phyloP scores from a whole-genome alignment of 2,329 filamentous ascomycete genomes.

The Helminthosporium solani region DNA sequence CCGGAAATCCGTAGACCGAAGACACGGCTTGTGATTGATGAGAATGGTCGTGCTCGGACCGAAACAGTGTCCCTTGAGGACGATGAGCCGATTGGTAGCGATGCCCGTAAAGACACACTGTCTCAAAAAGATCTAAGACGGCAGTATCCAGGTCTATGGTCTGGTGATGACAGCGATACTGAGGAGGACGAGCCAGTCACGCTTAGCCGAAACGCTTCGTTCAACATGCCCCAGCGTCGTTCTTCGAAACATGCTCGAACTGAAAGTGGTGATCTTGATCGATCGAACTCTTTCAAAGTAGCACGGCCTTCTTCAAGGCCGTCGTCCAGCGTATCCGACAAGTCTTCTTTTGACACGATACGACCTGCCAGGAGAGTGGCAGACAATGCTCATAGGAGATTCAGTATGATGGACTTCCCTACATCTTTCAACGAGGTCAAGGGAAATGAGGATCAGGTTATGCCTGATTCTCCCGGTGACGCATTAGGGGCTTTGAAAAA shows the following conservation, averaged over 20 bases:
- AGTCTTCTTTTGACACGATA: constrained; percentile 32
- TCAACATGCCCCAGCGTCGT: constrained; percentile 36
- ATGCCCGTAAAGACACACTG: constrained; percentile 16
- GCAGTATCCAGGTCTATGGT: constrained; percentile 49
- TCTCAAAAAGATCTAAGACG: constrained; percentile 28
- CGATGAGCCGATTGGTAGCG: constrained; percentile 33
- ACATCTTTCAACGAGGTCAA: constrained; percentile 22
- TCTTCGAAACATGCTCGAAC: constrained; percentile 38
- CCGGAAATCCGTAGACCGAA: constrained; percentile 47
- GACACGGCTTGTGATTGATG: constrained; percentile 51
- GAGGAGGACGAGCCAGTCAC: constrained; percentile 37
- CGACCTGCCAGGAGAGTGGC: constrained; percentile 24
- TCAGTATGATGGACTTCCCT: constrained; percentile 38
- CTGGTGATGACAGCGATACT: constrained; percentile 43
- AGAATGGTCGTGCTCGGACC: constrained; percentile 49
- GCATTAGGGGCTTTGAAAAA: constrained; percentile 45
- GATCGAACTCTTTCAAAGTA: constrained; percentile 36
- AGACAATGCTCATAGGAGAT: constrained; percentile 29
- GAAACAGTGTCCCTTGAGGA: constrained; percentile 45
- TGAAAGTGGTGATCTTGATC: constrained; percentile 31
- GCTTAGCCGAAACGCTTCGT: constrained; percentile 40
- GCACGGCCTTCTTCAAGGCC: constrained; percentile 35
- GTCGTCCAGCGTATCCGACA: constrained; percentile 32
- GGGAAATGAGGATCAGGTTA: constrained; percentile 22
- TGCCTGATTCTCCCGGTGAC: constrained; percentile 40